These are phyloP conservation scores for Quercus variabilis DNA, from an alignment of 306 rosid species.

Conservation along the genomic window DNA sequence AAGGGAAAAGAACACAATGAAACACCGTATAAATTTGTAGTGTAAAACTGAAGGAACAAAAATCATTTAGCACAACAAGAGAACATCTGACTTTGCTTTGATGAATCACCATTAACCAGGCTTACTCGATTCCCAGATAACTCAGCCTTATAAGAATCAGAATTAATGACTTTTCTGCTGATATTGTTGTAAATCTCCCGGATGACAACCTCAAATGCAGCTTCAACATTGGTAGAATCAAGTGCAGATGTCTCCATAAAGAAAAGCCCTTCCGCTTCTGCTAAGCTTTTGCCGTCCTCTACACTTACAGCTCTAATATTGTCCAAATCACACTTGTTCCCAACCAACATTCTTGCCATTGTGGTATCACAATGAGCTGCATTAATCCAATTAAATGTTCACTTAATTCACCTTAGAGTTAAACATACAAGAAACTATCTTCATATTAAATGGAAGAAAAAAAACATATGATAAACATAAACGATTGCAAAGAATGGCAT, in stretches of 20 bases:
- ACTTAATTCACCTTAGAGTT: not conserved
- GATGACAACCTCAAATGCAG: constrained; percentile 79
- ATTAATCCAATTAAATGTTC: not conserved
- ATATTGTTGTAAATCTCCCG: constrained; percentile 73
- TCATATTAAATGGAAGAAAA: not conserved
- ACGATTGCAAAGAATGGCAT: not conserved
- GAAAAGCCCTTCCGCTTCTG: constrained; percentile 84
- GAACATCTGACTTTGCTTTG: constrained; percentile 40
- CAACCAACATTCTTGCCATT: constrained; percentile 78
- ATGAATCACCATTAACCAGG: constrained; percentile 55
- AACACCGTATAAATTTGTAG: not conserved
- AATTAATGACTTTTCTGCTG: constrained; percentile 74
- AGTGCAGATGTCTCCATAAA: constrained; percentile 98
- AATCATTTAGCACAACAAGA: constrained; percentile 70
- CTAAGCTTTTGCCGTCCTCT: constrained; percentile 76
- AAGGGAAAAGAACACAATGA: not conserved
- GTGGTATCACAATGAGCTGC: constrained; percentile 90
- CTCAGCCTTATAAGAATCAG: constrained; percentile 81
- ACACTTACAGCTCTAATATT: constrained; percentile 71
- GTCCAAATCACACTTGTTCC: constrained; percentile 91
- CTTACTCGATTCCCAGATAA: constrained; percentile 74
- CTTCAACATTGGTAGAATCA: constrained; percentile 71
- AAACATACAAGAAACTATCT: not conserved
- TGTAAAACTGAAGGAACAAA: not conserved
- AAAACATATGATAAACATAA: not conserved